Percentiles rank a stretch among this genome's conserved stretches.
Evolutionary conservation across 2,329 filamentous ascomycete genomes (phyloP).

Genomic region (Monilinia fructigena): DNA sequence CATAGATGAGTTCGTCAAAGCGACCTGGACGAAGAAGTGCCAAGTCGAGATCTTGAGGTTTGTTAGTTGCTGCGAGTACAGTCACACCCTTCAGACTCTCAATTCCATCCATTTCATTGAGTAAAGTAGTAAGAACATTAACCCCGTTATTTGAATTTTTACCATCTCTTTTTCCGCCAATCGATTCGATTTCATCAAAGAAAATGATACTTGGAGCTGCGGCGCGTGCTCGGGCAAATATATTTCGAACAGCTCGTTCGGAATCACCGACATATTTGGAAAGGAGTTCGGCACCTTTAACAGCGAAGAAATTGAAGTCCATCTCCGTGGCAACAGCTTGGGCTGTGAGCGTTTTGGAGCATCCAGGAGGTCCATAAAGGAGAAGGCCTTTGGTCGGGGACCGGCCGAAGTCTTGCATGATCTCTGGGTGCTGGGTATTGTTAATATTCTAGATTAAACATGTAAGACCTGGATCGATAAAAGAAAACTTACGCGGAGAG

Average conservation of each 20-base stretch:
- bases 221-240: constrained; percentile 82
- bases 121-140: constrained; percentile 82
- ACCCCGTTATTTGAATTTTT: constrained; percentile 54
- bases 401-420: constrained; percentile 50
- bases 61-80: constrained; percentile 88
- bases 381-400: constrained; percentile 77
- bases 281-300: constrained; percentile 89
- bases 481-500: constrained; percentile 33
- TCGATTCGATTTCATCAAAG: constrained; percentile 94
- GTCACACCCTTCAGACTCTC: constrained; percentile 80
- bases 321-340: constrained; percentile 90
- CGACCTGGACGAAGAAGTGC: constrained; percentile 83
- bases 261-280: constrained; percentile 98
- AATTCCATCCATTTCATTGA: constrained; percentile 96
- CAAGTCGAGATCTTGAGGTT: constrained; percentile 80
- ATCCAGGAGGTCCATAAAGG: constrained; percentile 89
- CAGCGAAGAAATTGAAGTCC: constrained; percentile 87
- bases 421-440: constrained; percentile 46
- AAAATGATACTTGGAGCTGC: constrained; percentile 91
- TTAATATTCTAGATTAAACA: constrained; percentile 17
- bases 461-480: background rate
- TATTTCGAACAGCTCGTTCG: constrained; percentile 77
- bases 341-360: constrained; percentile 89
- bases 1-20: constrained; percentile 82
- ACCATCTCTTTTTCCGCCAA: constrained; percentile 53